These are phyloP conservation scores for Aspergillus texensis DNA, from an alignment of 2,329 filamentous ascomycete species.

Conservation along the genomic window DNA sequence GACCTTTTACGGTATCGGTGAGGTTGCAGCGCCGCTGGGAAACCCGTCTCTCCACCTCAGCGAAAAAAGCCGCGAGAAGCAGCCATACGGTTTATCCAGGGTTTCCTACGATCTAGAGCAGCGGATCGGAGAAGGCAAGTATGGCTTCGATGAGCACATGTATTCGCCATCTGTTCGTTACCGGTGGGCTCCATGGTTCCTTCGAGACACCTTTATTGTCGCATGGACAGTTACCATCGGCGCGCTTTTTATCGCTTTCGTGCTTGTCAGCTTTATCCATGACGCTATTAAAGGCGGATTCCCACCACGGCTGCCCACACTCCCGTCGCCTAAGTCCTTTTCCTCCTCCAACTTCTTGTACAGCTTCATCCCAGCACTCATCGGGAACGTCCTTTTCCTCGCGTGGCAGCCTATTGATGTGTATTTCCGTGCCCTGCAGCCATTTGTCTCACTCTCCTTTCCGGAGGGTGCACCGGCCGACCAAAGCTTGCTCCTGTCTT, in stretches of 20 bases:
- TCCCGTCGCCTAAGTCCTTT: slow-evolving; percentile 67
- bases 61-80: slow-evolving; percentile 34
- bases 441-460: slow-evolving; percentile 58
- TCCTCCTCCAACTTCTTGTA: slow-evolving; percentile 88
- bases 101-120: slow-evolving; percentile 43
- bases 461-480: slow-evolving; percentile 58
- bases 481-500: slow-evolving; percentile 59
- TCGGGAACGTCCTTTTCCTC: slow-evolving; percentile 63
- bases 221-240: slow-evolving; percentile 64
- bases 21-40: slow-evolving; percentile 56
- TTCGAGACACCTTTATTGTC: slow-evolving; percentile 68
- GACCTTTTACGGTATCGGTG: slow-evolving; percentile 80
- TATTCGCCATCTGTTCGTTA: slow-evolving; percentile 59
- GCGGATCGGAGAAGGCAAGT: slow-evolving; percentile 36
- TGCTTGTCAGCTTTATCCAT: slow-evolving; percentile 78
- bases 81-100: slow-evolving; percentile 35
- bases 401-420: slow-evolving; percentile 62
- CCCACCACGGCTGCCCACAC: slow-evolving; percentile 65
- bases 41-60: slow-evolving; percentile 41
- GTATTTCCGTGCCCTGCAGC: slow-evolving; percentile 61
- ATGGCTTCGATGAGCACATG: slow-evolving; percentile 54
- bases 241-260: slow-evolving; percentile 67
- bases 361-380: slow-evolving; percentile 62
- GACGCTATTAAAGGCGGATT: slow-evolving; percentile 70
- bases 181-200: slow-evolving; percentile 75